These are phyloP conservation scores for Neonectria sp. DNA, from an alignment of 2,329 filamentous ascomycete genomes.

Conservation along the genomic window DNA sequence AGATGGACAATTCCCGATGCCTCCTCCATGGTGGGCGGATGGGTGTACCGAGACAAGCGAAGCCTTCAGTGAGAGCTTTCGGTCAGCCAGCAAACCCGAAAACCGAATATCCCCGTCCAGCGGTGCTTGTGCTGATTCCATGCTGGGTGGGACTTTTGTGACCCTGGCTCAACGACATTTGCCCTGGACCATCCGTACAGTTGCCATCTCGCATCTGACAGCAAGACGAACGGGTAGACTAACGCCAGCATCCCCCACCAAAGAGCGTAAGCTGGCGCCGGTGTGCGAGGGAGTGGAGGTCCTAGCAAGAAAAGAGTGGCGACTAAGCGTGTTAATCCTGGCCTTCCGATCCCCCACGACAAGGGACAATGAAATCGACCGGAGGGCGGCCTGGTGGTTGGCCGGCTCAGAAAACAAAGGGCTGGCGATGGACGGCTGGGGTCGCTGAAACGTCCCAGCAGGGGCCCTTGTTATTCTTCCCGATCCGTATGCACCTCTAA, in stretches of 20 bases:
- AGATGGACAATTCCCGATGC: constrained; percentile 29
- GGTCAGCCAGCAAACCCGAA: constrained; percentile 35
- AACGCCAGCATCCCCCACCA: constrained; percentile 50
- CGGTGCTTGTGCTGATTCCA: constrained; percentile 2
- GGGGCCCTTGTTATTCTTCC: constrained; percentile 46
- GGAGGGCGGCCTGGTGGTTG: constrained; percentile 35
- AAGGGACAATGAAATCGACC: constrained; percentile 28
- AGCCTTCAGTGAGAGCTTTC: constrained; percentile 17
- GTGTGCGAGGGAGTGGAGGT: constrained; percentile 42
- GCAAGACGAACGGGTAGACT: constrained; percentile 52
- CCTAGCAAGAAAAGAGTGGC: constrained; percentile 44
- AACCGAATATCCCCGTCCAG: constrained; percentile 31
- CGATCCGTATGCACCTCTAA: constrained; percentile 44
- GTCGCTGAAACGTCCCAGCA: constrained; percentile 51
- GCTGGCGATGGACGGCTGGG: constrained; percentile 43
- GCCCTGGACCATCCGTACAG: constrained; percentile 35
- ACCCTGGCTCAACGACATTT: constrained; percentile 33
- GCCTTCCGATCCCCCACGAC: constrained; percentile 42
- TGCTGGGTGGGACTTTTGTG: constrained; percentile 40
- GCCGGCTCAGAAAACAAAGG: constrained; percentile 36
- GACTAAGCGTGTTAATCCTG: constrained; percentile 42
- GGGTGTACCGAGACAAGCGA: constrained; percentile 4
- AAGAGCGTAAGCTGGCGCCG: constrained; percentile 44
- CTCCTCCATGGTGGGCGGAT: not conserved
- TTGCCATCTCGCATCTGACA: constrained; percentile 49